These are phyloP conservation scores for Rhodamnia rubescens DNA, from an alignment of 345 rosid genomes.

Conservation along the genomic window DNA sequence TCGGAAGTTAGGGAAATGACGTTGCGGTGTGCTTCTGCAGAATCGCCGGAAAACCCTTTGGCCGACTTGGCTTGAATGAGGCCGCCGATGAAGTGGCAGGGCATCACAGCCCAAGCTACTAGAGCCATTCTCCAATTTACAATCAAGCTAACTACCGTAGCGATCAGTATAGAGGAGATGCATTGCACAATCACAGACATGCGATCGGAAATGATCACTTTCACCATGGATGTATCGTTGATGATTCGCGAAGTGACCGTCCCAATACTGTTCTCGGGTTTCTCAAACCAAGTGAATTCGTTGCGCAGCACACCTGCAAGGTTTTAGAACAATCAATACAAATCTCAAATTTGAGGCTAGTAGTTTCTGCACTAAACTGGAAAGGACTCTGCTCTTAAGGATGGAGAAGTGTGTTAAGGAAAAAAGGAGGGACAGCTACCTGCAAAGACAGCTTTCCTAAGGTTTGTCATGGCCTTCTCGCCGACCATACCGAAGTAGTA, in stretches of 20 bases:
- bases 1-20: conserved; percentile 42
- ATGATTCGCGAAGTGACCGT: conserved; percentile 36
- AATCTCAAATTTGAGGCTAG: not conserved
- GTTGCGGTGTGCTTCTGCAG: conserved; percentile 32
- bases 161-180: conserved; percentile 52
- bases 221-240: conserved; percentile 48
- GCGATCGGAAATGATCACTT: conserved; percentile 49
- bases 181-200: conserved; percentile 65
- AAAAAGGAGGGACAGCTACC: conserved; percentile 14
- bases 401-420: too few species aligned
- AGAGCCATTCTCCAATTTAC: conserved; percentile 58
- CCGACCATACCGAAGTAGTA: conserved; percentile 58
- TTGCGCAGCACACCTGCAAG: conserved; percentile 39
- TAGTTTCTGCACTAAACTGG: not conserved
- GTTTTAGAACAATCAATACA: not conserved
- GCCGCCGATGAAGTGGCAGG: conserved; percentile 72
- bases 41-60: conserved; percentile 49
- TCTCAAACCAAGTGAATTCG: conserved; percentile 61
- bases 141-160: conserved; percentile 40
- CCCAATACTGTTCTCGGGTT: conserved; percentile 35
- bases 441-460: conserved; percentile 41
- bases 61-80: conserved; percentile 60
- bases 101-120: conserved; percentile 79
- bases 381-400: not conserved
- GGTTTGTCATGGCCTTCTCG: conserved; percentile 55